Evolutionary conservation across 257 asterid genomes (phyloP), one percentile per base, ranked within the genome.

Genomic region (Dorcoceras hygrometricum): DNA sequence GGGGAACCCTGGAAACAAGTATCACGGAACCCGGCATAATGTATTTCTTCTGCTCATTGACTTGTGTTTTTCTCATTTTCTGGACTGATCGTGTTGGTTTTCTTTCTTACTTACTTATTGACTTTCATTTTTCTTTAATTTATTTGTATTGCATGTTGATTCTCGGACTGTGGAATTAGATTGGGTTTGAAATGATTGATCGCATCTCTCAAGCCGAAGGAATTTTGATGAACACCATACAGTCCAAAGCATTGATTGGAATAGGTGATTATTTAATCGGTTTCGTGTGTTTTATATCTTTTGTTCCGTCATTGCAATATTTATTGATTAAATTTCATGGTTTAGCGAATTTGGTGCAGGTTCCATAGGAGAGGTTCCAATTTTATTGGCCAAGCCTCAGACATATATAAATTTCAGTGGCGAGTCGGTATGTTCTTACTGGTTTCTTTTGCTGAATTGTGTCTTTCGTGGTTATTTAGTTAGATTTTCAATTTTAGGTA

Each of bases 11-110:
- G 99, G 97, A 34, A 87, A 82, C 82, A 90, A 86, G 76, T 94
- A 88, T 75, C 87, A 90, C n/a, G 99, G 97, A 60, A 90, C 99
- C 4, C 96, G 97, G 16, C 99, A 94, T 82, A 94, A 90, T 79
- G 99, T 90, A 90, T 58, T 26, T 18, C 48, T 60, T 56, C 54
- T 61, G 57, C 62, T 39, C 26, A 8, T 43, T 43, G 4, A 6
- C 56, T 69, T 63, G 26, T 31, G 61, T 62, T 70, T 1, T 65
- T 39, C 6, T 69, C 62, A n/a, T 22, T 60, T 39, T 39, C n/a
- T 39, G 11, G 50, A 20, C 20, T 67, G 60, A 22, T 59, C 60
- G 36, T 19, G 61, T 51, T 65, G 43, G 43, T 75, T 57, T 63
- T 57, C 8, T 59, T 46, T 67, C 12, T 59, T 64, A 36, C 48